Conservation (phyloP, 2,329 filamentous ascomycete species). For the Paecilomyces niveus region DNA sequence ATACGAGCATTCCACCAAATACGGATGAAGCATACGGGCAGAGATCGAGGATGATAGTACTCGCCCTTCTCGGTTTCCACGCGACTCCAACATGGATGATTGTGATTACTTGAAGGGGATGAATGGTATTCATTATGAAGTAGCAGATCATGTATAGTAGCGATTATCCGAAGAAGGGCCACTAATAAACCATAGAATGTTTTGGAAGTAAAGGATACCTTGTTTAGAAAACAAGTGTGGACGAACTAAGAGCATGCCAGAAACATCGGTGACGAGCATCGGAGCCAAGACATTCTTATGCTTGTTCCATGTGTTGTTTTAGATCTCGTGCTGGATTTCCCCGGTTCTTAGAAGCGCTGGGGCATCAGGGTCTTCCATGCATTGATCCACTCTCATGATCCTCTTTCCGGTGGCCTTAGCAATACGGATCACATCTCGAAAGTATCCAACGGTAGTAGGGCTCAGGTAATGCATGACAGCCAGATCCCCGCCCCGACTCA, state of each 20-base stretch:
- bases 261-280: not conserved
- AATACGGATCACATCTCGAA: constrained; percentile 57
- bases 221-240: no score
- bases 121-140: no score
- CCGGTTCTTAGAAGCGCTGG: constrained; percentile 28
- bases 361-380: constrained; percentile 55
- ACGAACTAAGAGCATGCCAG: not conserved
- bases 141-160: no score
- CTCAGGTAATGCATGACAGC: constrained; percentile 66
- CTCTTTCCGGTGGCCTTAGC: constrained; percentile 58
- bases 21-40: no score
- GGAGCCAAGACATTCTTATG: not conserved
- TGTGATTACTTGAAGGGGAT: no score
- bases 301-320: not conserved
- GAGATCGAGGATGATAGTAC: no score
- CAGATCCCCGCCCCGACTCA: constrained; percentile 55
- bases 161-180: no score
- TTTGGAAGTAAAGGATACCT: no score
- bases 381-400: constrained; percentile 61
- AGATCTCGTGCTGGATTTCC: not conserved
- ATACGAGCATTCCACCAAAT: no score
- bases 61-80: no score
- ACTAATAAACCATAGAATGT: no score
- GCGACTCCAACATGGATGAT: no score
- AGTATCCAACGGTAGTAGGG: constrained; percentile 56